phyloP scores from a whole-genome alignment of 106 monocot genomes.

The Apostasia shenzhenica region DNA sequence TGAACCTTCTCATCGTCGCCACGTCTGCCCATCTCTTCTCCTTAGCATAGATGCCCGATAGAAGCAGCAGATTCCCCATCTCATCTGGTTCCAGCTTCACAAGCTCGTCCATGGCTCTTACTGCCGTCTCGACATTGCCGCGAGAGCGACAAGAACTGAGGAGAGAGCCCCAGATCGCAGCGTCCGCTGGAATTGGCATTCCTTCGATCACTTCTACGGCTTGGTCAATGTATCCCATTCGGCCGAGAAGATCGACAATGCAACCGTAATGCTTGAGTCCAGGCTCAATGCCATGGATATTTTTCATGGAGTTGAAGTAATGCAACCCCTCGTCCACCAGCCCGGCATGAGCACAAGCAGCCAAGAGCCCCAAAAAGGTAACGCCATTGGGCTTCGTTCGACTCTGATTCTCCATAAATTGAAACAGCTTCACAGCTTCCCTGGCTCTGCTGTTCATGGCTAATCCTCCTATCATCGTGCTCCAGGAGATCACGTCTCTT shows the following conservation, averaged over 20 bases:
- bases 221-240: slow-evolving; percentile 27
- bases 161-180: slow-evolving; percentile 66
- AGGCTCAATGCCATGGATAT: slow-evolving; percentile 29
- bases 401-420: slow-evolving; percentile 20
- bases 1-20: slow-evolving; percentile 37
- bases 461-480: slow-evolving; percentile 50
- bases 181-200: slow-evolving; percentile 57
- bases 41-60: slow-evolving; percentile 56
- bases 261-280: slow-evolving; percentile 74
- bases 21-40: slow-evolving; percentile 57
- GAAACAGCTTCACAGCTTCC: slow-evolving; percentile 41
- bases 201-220: slow-evolving; percentile 30
- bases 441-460: slow-evolving; percentile 34
- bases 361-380: slow-evolving; percentile 42
- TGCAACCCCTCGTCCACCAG: slow-evolving; percentile 36
- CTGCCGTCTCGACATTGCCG: slow-evolving; percentile 30
- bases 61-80: slow-evolving; percentile 56
- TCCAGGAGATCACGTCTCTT: slow-evolving; percentile 64
- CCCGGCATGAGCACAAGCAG: slow-evolving; percentile 57
- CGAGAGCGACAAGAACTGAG: slow-evolving; percentile 42
- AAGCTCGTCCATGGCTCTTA: slow-evolving; percentile 31
- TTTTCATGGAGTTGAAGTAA: slow-evolving; percentile 45
- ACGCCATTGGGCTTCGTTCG: slow-evolving; percentile 26
- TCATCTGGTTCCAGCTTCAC: slow-evolving; percentile 58
- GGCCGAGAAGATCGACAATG: slow-evolving; percentile 56